Evolutionary conservation across 208 protist genomes (phyloP), one percentile per base, ranked within the genome.

Genomic region (Spongospora subterranea): DNA sequence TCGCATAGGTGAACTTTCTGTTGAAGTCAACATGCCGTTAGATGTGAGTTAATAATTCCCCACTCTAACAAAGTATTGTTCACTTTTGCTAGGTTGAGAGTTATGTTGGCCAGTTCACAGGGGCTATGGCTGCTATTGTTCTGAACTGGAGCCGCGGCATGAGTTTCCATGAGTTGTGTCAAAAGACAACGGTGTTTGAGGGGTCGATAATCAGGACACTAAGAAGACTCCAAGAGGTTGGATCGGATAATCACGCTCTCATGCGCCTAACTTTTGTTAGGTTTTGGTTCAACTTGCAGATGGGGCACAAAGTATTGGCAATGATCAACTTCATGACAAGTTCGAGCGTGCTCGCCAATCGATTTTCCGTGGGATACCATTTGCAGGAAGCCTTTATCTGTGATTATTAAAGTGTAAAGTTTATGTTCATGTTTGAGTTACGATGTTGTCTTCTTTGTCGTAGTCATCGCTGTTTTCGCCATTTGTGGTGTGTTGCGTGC

Each of bases 121-220:
- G 71, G 35, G n/a, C 35, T 39, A 45, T 82, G n/a, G 71, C 71
- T 35, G 71, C 71, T n/a, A 82, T 82, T 82, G 71, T 82, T 6
- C n/a, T 82, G 17, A 17, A 35, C 17, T 82, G 71, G 71, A 39
- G 35, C 71, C n/a, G 40, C 13, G 71, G 71, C 40, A 82, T n/a
- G 11, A 45, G 35, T 35, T 82, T 82, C 71, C 17, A 6, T 40
- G 71, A 82, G 35, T n/a, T 82, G 6, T 82, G 71, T 43, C 13
- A 24, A 24, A 35, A 82, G 71, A 82, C 6, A 43, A 82, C 71
- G 6, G 71, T 82, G 17, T 82, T 82, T 43, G 71, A 82, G 35
- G 71, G 71, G n/a, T 82, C 71, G 11, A 82, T 82, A 20, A 82
- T 82, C n/a, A 6, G 71, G 35, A 43, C 6, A 20, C n/a, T 82